A percentile compares a stretch with the other conserved stretches of the same genome.
phyloP scores from a whole-genome alignment of 257 asterid species.

The Nicotiana sylvestris region DNA sequence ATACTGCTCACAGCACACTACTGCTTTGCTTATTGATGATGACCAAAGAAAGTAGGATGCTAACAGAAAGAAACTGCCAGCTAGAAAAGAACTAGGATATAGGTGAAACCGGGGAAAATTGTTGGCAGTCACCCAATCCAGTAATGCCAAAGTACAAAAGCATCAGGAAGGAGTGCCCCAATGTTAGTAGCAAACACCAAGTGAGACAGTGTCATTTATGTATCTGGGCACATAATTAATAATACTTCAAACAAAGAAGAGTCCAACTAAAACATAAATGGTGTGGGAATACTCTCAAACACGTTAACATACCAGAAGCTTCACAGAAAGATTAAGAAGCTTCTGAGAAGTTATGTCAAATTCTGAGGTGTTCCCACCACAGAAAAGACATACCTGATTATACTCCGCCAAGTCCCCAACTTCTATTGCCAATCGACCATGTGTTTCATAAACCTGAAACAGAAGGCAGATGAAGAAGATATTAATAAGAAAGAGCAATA shows the following conservation, averaged over 20 bases:
- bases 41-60: not conserved
- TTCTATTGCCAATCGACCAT: conserved; percentile 94
- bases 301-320: not conserved
- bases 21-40: not conserved
- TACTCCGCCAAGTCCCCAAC: conserved; percentile 87
- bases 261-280: not conserved
- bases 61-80: not conserved
- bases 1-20: not conserved
- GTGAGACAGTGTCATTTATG: not conserved
- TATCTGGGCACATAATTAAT: not conserved
- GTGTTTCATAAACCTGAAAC: conserved; percentile 94
- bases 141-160: not conserved
- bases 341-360: not conserved
- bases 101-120: not conserved
- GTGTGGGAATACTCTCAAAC: not conserved
- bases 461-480: conserved; percentile 13
- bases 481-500: not conserved
- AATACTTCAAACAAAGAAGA: not conserved
- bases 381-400: conserved; percentile 67
- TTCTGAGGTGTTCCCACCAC: not conserved
- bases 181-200: not conserved
- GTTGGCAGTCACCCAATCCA: not conserved
- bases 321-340: not conserved
- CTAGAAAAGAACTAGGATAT: not conserved
- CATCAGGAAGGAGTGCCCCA: not conserved